Evolutionary conservation across 1,139 yeast genomes (phyloP).

Genomic region (Kurtzmaniella quercitrusa): DNA sequence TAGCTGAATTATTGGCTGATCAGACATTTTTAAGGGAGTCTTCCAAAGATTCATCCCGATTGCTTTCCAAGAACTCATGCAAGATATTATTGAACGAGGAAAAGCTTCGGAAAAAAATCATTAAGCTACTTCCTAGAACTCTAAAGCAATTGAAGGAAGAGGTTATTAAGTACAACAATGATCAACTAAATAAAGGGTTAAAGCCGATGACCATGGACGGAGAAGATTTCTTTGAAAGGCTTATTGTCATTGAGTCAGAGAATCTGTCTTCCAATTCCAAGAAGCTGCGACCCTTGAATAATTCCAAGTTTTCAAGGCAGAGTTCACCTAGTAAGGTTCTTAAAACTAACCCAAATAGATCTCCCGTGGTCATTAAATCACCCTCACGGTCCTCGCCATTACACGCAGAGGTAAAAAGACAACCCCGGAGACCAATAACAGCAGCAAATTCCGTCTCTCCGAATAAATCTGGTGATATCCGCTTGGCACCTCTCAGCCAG

Average conservation of each 20-base stretch:
- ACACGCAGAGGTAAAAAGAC: conserved; percentile 1
- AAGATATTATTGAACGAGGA: conserved; percentile 79
- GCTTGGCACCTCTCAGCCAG: conserved; percentile 3
- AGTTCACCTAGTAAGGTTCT: conserved; percentile 5
- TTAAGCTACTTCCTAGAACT: conserved; percentile 63
- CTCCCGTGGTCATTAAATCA: conserved; percentile 2
- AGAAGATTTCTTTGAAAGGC: conserved; percentile 41
- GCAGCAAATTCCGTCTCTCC: conserved; percentile 3
- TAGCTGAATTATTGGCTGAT: conserved; percentile 55
- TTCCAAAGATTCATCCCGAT: conserved; percentile 74
- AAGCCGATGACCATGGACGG: conserved; percentile 43
- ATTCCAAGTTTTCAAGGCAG: neutral
- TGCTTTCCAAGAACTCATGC: conserved; percentile 73
- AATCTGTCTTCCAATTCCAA: conserved; percentile 10
- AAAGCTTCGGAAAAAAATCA: conserved; percentile 61
- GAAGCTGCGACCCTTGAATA: conserved; percentile 2
- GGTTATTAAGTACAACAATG: conserved; percentile 43
- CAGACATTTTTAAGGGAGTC: conserved; percentile 62
- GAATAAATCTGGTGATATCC: conserved; percentile 2
- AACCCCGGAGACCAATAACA: conserved; percentile 4
- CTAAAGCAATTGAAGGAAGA: conserved; percentile 48
- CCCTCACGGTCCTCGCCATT: neutral
- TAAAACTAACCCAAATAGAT: neutral
- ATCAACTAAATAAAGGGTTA: conserved; percentile 22
- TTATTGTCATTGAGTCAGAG: conserved; percentile 41